Evolutionary conservation across 805 yeast genomes (phyloP).

Genomic region (Kodamaea jinghongensis): DNA sequence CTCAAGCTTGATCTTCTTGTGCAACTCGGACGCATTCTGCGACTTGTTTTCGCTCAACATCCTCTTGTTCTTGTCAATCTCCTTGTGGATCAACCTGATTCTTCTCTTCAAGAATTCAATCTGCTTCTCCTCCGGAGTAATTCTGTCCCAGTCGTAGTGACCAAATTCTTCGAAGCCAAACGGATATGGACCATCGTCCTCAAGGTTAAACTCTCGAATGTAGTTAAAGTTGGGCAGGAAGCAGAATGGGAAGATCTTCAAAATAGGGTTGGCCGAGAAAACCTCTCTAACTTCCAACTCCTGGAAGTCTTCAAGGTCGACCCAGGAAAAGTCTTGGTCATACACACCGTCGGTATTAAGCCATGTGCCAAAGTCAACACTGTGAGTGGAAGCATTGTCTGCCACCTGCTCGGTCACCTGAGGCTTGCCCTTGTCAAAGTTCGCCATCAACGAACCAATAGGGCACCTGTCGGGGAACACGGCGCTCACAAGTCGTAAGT

Average conservation of each 20-base stretch:
- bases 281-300: constrained; percentile 59
- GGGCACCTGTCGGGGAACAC: constrained; percentile 50
- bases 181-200: constrained; percentile 47
- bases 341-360: constrained; percentile 21
- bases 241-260: constrained; percentile 46
- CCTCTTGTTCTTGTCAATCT: constrained; percentile 15
- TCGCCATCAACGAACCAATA: constrained; percentile 5
- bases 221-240: constrained; percentile 60
- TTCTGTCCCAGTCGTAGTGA: constrained; percentile 54
- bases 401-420: neutral
- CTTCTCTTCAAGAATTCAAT: constrained; percentile 36
- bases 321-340: constrained; percentile 52
- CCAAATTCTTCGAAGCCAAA: constrained; percentile 66
- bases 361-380: constrained; percentile 16
- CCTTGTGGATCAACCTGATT: constrained; percentile 12
- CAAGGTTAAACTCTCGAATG: constrained; percentile 50
- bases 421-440: constrained; percentile 1
- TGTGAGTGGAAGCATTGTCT: constrained; percentile 1
- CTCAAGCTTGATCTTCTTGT: constrained; percentile 11
- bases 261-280: constrained; percentile 39
- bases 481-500: constrained; percentile 65
- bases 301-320: constrained; percentile 69
- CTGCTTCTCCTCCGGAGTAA: constrained; percentile 57
- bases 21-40: constrained; percentile 25
- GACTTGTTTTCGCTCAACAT: constrained; percentile 10